Evolutionary conservation across 495 filamentous ascomycete genomes (phyloP), one percentile per base, ranked within the genome.

Genomic region (Talaromyces adpressus): DNA sequence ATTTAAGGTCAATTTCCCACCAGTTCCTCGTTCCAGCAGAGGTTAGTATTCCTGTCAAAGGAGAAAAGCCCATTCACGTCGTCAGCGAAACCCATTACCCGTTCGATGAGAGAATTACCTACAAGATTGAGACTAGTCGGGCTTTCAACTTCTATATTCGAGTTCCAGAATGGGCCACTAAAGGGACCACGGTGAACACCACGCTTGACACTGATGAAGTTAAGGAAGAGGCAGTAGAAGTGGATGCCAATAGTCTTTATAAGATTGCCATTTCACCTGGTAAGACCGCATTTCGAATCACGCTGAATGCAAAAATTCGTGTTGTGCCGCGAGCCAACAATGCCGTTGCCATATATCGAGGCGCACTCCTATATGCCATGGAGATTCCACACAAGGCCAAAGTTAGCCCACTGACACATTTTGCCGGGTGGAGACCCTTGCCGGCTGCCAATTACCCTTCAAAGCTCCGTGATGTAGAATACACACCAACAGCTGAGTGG

Each of bases 321-420:
- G 65, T 72, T 41, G 73, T 75, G 29, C 60, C 65, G 1, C 74
- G 83, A 51, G 76, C 78, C 18, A 87, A 86, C 69, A 71, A 78
- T 63, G 84, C 84, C 0, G 73, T 85, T 5, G 75, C 85, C 1
- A 69, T 87, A 52, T 81, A 84, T 68, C 70, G 79, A 62, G 84
- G 85, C 36, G 71, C 81, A 3, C 72, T 87, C 0, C 68, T 86
- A 4, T 87, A 85, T 68, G 82, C 82, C 2, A 76, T 86, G 14
- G 74, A 79, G 47, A 71, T 85, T 14, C 67, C 64, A 8, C 70
- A 68, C 65, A 67, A 66, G 11, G 66, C 67, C 57, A 73, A 67
- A 5, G 63, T 69, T 14, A 62, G 53, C 0, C 60, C 60, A 11
- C 60, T 45, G 16, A 62, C 39, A 18, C 60, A 62, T 49, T 62